phyloP scores from a whole-genome alignment of 352 stramenopile genomes.

The Globisporangium parvum region DNA sequence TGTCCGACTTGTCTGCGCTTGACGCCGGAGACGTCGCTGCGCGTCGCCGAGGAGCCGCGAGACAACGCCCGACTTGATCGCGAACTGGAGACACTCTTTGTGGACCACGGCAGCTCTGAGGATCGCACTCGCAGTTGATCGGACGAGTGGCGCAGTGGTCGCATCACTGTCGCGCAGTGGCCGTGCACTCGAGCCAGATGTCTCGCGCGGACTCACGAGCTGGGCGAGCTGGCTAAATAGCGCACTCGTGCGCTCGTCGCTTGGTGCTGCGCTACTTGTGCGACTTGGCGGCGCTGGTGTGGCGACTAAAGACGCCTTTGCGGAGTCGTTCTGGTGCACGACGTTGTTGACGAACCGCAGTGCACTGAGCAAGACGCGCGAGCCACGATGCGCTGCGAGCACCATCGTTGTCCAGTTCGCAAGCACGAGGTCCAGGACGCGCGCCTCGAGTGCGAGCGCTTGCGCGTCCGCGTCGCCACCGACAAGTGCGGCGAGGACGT shows the following conservation, averaged over 20 bases:
- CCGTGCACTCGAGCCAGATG: not conserved
- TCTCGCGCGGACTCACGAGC: conserved; percentile 5
- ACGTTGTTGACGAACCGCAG: conserved; percentile 48
- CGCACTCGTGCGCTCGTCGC: conserved; percentile 1
- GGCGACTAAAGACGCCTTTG: conserved; percentile 27
- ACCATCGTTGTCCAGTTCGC: conserved; percentile 56
- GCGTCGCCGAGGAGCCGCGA: conserved; percentile 27
- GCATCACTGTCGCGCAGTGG: not conserved
- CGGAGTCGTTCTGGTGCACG: conserved; percentile 31
- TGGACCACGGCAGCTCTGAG: conserved; percentile 42
- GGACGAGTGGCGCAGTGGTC: conserved; percentile 4
- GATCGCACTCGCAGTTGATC: conserved; percentile 31
- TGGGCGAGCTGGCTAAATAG: conserved; percentile 15
- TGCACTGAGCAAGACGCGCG: conserved; percentile 30
- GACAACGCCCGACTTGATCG: conserved; percentile 39
- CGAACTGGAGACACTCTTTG: conserved; percentile 36
- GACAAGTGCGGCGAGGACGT: conserved; percentile 41
- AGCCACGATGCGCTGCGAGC: conserved; percentile 34
- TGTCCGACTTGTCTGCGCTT: conserved; percentile 28
- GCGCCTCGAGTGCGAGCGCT: conserved; percentile 28
- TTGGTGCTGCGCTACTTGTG: not conserved
- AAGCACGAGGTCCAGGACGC: conserved; percentile 28
- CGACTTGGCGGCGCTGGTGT: not conserved
- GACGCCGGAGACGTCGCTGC: conserved; percentile 28
- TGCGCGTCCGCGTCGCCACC: conserved; percentile 30